Evolutionary conservation across 257 asterid species (phyloP).

Genomic region (Cynanchum wilfordii): DNA sequence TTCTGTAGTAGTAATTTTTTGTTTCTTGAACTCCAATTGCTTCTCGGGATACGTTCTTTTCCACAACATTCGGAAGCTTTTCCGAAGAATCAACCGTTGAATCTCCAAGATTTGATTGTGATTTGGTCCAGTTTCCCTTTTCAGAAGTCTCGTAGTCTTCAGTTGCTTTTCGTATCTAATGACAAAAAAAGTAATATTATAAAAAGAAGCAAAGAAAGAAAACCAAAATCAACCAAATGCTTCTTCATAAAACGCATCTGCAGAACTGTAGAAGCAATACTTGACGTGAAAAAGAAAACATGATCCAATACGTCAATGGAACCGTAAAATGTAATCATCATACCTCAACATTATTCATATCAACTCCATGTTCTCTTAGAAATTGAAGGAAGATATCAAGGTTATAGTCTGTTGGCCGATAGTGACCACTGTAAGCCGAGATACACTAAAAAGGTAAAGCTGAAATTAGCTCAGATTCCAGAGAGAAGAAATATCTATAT

Average conservation of each 20-base stretch:
- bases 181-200: conserved; percentile 3
- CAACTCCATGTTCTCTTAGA: conserved; percentile 70
- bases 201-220: not conserved
- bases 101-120: conserved; percentile 20
- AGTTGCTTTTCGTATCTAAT: conserved; percentile 54
- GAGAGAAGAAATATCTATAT: conserved; percentile 2
- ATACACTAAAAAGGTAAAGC: conserved; percentile 44
- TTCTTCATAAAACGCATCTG: not conserved
- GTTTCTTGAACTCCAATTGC: conserved; percentile 28
- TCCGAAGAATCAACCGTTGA: conserved; percentile 29
- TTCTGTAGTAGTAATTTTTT: conserved; percentile 51
- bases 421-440: conserved; percentile 97
- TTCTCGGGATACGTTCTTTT: conserved; percentile 19
- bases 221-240: not conserved
- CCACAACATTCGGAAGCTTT: conserved; percentile 30
- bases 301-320: not conserved
- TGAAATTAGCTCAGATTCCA: conserved; percentile 12
- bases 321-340: conserved; percentile 8
- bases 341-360: conserved; percentile 71
- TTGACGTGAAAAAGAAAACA: not conserved
- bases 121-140: conserved; percentile 20
- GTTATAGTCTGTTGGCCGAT: conserved; percentile 83
- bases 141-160: conserved; percentile 54
- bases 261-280: not conserved
- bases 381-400: conserved; percentile 54